Base-by-base conservation (phyloP, 495 filamentous ascomycete species). In the Penicillium soppii region DNA sequence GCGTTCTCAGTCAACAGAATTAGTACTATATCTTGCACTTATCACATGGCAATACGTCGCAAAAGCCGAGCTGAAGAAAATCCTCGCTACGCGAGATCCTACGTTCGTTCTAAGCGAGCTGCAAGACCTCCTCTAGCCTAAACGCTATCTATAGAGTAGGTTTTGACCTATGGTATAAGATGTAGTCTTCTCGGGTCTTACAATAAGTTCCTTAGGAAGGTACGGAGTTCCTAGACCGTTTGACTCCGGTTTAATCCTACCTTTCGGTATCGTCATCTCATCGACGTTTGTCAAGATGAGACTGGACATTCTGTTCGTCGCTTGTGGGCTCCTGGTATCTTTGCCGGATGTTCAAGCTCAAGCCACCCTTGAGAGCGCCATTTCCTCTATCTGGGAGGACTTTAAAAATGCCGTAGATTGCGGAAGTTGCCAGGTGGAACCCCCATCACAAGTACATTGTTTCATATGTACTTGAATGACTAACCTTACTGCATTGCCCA, bases 361-460 rank as follows among this genome's bases (percentile, higher is more conserved):
- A 16, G 36, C 43, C 32, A 3, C 20, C 4, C 12, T 23, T 7
- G 54, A 63, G 3, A 48, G 16, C 13, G 52, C 44, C 47, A 49
- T 61, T 16, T 20, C 38, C n/a, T 10, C 40, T 4, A 53, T 63
- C 7, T 63, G 61, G 61, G 52, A 63, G 30, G 50, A 56, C 16
- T 58, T 63, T 44, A 63, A 53, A 19, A 46, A 58, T 19, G 57
- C 61, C 2, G 61, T 63, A 20, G 50, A 53, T 47, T 63, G 61
- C 36, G 39, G 43, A 4, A 42, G 40, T 26, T 63, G 57, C 26
- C 61, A 63, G 46, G 61, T 61, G 22, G 29, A 9, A 10, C n/a
- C 4, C 26, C 15, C 22, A n/a, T 7, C 16, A 9, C 17, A 16
- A 5, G 6, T 8, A 7, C 16, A 7, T 27, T 5, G 7, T 9